Conservation (phyloP, 768 basidiomycete species). For the Mycena kentingensis region DNA sequence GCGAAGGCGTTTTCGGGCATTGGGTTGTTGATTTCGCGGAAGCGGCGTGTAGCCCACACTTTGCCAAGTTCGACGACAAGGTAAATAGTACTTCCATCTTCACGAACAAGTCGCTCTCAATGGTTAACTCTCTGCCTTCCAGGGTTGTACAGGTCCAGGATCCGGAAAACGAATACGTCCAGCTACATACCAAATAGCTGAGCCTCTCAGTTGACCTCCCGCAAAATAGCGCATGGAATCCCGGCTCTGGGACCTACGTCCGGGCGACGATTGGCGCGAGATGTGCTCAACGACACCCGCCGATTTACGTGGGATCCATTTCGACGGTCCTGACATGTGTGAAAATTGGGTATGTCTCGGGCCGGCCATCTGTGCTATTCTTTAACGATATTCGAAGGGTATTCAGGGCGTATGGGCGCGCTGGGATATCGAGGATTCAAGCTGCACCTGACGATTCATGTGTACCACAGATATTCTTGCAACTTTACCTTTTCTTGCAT, state of each 20-base stretch:
- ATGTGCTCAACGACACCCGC: constrained; percentile 37
- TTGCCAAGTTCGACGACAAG: constrained; percentile 33
- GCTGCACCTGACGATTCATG: too few species aligned
- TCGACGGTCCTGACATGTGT: constrained; percentile 26
- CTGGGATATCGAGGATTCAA: constrained; percentile 26
- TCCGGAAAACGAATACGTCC: constrained; percentile 14
- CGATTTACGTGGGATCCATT: constrained; percentile 28
- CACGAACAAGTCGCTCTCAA: neutral
- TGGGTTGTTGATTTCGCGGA: constrained; percentile 31
- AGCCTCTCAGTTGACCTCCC: neutral
- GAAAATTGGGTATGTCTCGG: constrained; percentile 24
- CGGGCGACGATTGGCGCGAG: constrained; percentile 30
- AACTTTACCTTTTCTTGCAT: too few species aligned
- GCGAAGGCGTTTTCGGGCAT: constrained; percentile 22
- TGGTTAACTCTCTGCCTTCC: neutral
- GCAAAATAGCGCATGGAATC: constrained; percentile 31
- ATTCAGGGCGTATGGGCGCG: constrained; percentile 21
- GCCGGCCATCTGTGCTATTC: neutral
- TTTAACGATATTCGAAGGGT: neutral
- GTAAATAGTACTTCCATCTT: constrained; percentile 5
- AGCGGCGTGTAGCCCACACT: constrained; percentile 29
- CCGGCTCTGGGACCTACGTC: constrained; percentile 30
- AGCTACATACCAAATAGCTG: neutral
- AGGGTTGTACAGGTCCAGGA: constrained; percentile 21
- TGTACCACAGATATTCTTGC: too few species aligned